Evolutionary conservation across 192 early-diverging fungal species (phyloP).

Genomic region (Podila verticillata): DNA sequence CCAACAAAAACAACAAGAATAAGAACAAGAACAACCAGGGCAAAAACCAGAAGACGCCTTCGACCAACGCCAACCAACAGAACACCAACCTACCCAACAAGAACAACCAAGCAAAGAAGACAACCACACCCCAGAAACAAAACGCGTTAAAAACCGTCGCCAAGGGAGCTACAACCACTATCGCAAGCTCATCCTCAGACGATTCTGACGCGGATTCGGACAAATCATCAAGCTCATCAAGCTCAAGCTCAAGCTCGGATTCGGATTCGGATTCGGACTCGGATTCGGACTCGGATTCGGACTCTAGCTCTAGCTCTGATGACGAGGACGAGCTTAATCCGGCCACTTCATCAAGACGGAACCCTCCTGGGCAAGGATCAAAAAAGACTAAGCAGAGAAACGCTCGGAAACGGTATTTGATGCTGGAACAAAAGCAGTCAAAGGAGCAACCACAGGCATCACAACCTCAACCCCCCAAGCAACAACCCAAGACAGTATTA

Average conservation of each 20-base stretch:
- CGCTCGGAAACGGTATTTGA: not conserved
- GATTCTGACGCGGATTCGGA: not conserved
- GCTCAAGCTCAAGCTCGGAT: slow-evolving; percentile 6
- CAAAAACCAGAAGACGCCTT: not conserved
- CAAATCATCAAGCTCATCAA: too few species aligned
- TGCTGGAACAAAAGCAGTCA: not conserved
- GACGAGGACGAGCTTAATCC: not conserved
- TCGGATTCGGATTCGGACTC: slow-evolving; percentile 9
- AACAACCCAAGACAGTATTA: not conserved
- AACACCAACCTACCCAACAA: not conserved
- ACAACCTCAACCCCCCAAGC: too few species aligned
- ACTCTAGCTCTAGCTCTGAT: slow-evolving; percentile 3
- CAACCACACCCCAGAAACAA: not conserved
- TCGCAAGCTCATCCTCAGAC: slow-evolving; percentile 5
- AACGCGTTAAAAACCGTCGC: not conserved
- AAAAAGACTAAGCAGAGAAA: slow-evolving; percentile 1
- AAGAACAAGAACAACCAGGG: not conserved
- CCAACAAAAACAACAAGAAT: not conserved
- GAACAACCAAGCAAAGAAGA: too few species aligned
- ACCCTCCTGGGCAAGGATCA: not conserved
- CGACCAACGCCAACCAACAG: not conserved
- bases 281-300: slow-evolving; percentile 11
- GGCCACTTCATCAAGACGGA: not conserved
- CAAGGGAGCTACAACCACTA: not conserved
- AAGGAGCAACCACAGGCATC: not conserved